Conservation (phyloP, 805 yeast species). For the Metschnikowia aberdeeniae region DNA sequence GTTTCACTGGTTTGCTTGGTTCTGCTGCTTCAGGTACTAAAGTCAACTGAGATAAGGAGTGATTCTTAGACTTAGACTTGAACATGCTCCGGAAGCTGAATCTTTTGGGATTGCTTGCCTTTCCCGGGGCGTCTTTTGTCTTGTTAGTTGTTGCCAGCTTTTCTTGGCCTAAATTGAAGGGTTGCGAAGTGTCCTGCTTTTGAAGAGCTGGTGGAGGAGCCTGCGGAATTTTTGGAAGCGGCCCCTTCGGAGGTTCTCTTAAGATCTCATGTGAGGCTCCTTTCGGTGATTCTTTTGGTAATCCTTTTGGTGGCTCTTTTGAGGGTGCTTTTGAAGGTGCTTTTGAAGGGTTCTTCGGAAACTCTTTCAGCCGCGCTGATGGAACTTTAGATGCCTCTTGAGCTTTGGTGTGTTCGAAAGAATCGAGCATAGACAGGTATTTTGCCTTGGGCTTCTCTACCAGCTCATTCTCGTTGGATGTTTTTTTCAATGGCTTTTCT, state of each 20-base stretch:
- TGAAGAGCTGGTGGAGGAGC: no score
- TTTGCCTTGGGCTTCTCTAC: neutral
- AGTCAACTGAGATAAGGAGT: constrained; percentile 17
- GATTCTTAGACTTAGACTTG: constrained; percentile 33
- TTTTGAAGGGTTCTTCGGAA: neutral
- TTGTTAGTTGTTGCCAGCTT: neutral
- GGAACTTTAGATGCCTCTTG: neutral
- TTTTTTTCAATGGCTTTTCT: neutral
- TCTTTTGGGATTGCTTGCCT: constrained; percentile 22
- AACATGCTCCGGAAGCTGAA: constrained; percentile 39
- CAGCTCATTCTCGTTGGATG: neutral
- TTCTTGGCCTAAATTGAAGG: no score
- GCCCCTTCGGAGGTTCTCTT: neutral
- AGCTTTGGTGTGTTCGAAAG: neutral
- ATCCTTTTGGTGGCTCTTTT: neutral
- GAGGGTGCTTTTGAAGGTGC: neutral
- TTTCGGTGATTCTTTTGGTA: no score
- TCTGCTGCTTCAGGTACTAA: constrained; percentile 8
- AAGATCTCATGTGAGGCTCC: neutral
- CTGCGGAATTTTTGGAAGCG: no score
- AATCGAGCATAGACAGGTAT: constrained; percentile 3
- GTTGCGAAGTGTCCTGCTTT: no score
- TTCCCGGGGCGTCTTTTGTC: constrained; percentile 3
- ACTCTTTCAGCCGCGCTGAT: neutral
- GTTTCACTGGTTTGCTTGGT: constrained; percentile 15